Evolutionary conservation across 169 alveolate genomes (phyloP), one percentile per base, ranked within the genome.

Genomic region (Cryptosporidium sp.): DNA sequence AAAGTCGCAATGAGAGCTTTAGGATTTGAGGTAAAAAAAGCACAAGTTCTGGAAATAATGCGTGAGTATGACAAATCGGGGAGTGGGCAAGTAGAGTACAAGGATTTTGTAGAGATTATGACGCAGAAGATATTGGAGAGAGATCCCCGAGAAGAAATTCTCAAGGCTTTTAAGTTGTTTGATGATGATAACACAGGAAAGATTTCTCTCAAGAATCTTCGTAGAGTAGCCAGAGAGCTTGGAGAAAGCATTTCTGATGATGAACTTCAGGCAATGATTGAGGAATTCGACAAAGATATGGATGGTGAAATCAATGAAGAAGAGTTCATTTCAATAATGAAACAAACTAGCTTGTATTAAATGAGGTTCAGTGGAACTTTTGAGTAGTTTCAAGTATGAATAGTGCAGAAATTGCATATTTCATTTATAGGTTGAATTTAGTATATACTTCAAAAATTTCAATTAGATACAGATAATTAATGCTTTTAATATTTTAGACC

Each of bases 1-100:
- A 98, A 97, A 93, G 99, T 97, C 39, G 99, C 99, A 37, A 98
- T 98, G 99, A 94, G 99, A 51, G 99, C 99, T 16, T 95, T 98
- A 21, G 99, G 99, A 21, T 98, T 98, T 87, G 99, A 98, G 85
- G 99, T 99, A 18, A 97, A 96, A 93, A 97, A 97, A 86, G 99
- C 74, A 18, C 93, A 95, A 96, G 93, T 97, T 73, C 95, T 97
- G 45, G 93, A 96, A 73, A 94, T 97, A 94, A 96, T 98, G 92
- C 92, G 96, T 21, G 98, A 96, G 80, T 80, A 80, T 21, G 89
- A 80, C 75, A 80, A 80, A 23, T 62, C 73, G 14, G 89, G 89
- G 45, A 91, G 93, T 50, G 97, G 98, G 33, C 94, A 92, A 39
- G 95, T 96, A 21, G 96, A 94, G 71, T 96, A 89, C 91, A 91